These are phyloP conservation scores for Meripilus lineatus DNA, from an alignment of 1,284 basidiomycete genomes.

Conservation along the genomic window DNA sequence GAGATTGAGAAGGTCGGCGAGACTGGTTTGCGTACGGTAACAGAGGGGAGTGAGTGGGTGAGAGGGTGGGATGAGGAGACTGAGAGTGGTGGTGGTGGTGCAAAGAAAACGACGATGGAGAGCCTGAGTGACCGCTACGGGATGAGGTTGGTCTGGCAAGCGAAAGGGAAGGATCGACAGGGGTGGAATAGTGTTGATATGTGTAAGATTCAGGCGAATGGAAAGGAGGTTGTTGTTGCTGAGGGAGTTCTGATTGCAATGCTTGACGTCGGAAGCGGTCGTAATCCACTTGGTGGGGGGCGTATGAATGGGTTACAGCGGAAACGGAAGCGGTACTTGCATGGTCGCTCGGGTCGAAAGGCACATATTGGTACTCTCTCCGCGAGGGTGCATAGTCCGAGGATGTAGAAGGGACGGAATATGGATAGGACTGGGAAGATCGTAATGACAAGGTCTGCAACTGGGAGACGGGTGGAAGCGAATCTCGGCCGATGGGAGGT, in stretches of 20 bases:
- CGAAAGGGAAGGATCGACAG: slow-evolving; percentile 9
- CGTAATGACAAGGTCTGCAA: no score
- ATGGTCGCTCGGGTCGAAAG: no score
- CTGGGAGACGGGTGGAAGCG: no score
- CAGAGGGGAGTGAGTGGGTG: not conserved
- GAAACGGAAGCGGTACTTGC: no score
- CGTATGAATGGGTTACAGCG: no score
- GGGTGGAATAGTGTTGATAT: slow-evolving; percentile 8
- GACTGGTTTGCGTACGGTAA: not conserved
- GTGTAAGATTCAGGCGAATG: slow-evolving; percentile 12
- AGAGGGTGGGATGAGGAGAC: slow-evolving; percentile 13
- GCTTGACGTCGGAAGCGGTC: slow-evolving; percentile 16
- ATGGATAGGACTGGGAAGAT: no score
- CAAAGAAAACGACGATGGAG: slow-evolving; percentile 10
- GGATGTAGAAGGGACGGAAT: no score
- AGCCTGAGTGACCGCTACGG: slow-evolving; percentile 13
- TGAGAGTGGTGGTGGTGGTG: slow-evolving; percentile 13
- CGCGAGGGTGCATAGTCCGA: no score
- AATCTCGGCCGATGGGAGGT: no score
- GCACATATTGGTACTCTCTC: no score
- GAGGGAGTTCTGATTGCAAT: slow-evolving; percentile 12
- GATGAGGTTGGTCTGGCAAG: slow-evolving; percentile 16
- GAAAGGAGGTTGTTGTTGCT: slow-evolving; percentile 11
- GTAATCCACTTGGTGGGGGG: no score
- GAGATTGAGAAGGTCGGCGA: not conserved